Conservation (phyloP, 1,139 yeast species). For the Zygoascus meyerae region DNA sequence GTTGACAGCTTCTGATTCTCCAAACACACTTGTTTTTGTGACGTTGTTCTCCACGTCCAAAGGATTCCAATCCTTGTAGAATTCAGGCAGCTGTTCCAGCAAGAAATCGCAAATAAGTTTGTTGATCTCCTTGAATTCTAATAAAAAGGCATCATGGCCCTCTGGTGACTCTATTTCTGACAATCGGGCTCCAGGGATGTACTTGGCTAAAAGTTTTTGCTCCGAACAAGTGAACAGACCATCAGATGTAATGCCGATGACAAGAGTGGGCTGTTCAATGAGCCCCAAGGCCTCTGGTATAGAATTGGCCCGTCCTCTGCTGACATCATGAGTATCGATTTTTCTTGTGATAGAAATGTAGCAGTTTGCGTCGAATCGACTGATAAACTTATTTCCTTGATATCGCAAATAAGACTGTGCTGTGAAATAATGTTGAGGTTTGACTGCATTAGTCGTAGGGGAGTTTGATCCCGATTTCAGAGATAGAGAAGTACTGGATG, state of each 20-base stretch:
- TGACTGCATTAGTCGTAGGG: slow-evolving; percentile 20
- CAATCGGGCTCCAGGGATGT: slow-evolving; percentile 63
- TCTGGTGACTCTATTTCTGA: slow-evolving; percentile 85
- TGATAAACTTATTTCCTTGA: slow-evolving; percentile 85
- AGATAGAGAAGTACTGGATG: slow-evolving; percentile 1
- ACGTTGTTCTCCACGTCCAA: slow-evolving; percentile 41
- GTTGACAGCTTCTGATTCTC: slow-evolving; percentile 64
- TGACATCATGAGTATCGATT: slow-evolving; percentile 89
- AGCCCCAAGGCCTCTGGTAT: slow-evolving; percentile 49
- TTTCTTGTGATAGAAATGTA: slow-evolving; percentile 90
- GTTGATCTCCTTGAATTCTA: slow-evolving; percentile 83
- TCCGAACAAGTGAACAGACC: slow-evolving; percentile 90
- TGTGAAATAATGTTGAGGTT: slow-evolving; percentile 82
- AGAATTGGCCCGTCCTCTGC: slow-evolving; percentile 63
- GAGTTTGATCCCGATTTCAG: slow-evolving; percentile 4
- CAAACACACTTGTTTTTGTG: slow-evolving; percentile 73
- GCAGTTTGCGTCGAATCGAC: slow-evolving; percentile 92
- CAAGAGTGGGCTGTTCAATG: slow-evolving; percentile 66
- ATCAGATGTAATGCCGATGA: slow-evolving; percentile 87
- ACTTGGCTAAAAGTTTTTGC: slow-evolving; percentile 74
- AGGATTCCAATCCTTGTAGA: slow-evolving; percentile 51
- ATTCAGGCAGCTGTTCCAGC: slow-evolving; percentile 48
- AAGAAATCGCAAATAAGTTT: slow-evolving; percentile 63
- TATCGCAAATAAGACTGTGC: slow-evolving; percentile 93
- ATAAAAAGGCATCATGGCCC: slow-evolving; percentile 93